phyloP scores from a whole-genome alignment of 306 rosid genomes.

The Medicago truncatula region MtrunA17r5.0-ANR NC_053048.1:3116501-3117000 shows the following conservation, averaged over 20 bases:
- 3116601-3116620: conserved; percentile 9
- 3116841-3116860: conserved; percentile 71
- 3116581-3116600: conserved; percentile 10
- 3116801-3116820: conserved; percentile 56
- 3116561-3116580: not conserved
- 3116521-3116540: conserved; percentile 13
- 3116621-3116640: conserved; percentile 20
- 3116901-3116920: conserved; percentile 41
- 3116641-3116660: conserved; percentile 19
- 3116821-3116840: conserved; percentile 81
- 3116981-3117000: conserved; percentile 30
- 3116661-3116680: conserved; percentile 17
- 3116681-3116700: not conserved
- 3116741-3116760: conserved; percentile 24
- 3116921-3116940: conserved; percentile 33
- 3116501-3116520: conserved; percentile 9
- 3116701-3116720: not conserved
- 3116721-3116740: too few relatives aligned
- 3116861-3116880: conserved; percentile 60
- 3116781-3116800: conserved; percentile 41
- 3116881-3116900: conserved; percentile 45
- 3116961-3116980: not conserved
- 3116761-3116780: conserved; percentile 23
- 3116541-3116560: not conserved
- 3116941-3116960: conserved; percentile 24